Evolutionary conservation across 2,329 filamentous ascomycete species (phyloP), one percentile per base, ranked within the genome.

Genomic region (Coniochaeta sp.): DNA sequence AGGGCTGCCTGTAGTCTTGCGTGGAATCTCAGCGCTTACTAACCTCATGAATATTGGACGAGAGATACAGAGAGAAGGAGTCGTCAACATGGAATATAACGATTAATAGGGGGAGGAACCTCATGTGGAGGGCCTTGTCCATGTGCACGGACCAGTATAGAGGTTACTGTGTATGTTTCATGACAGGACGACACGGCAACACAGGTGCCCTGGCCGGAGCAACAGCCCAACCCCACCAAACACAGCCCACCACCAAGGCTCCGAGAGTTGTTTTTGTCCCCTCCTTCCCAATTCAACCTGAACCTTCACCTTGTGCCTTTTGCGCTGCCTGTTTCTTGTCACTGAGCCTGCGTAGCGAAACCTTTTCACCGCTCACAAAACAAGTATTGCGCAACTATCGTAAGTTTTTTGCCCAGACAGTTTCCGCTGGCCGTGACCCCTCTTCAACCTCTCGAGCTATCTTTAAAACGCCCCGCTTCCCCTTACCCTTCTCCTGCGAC

Each of bases 221-320:
- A 55, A 57, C 31, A n/a, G 26, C 56, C 56, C 36, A 58, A 31
- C 56, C 50, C 50, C 50, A 55, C 50, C 50, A 47, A 22, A 58
- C 7, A 33, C 6, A 36, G 34, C 8, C 56, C 56, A 36, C 19
- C 11, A 31, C 14, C 56, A 26, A 58, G 56, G 34, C 38, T 58
- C 34, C 56, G 11, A 58, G 34, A 57, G 54, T 57, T 57, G 56
- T 58, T 58, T 58, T 58, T 44, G 26, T 43, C 34, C 56, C 33
- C 34, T 17, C 22, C 38, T 31, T 31, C 9, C 38, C 56, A 22
- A 43, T 28, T 58, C 14, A 22, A 44, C 6, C 56, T 26, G 7
- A 16, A 28, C 43, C 24, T 22, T 44, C 36, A 57, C 17, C 34
- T 57, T 16, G 54, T 57, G 31, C 28, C 22, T 38, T 44, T 33